Evolutionary conservation across 2,329 filamentous ascomycete species (phyloP), one percentile per base, ranked within the genome.

Genomic region (Neurospora sp.): DNA sequence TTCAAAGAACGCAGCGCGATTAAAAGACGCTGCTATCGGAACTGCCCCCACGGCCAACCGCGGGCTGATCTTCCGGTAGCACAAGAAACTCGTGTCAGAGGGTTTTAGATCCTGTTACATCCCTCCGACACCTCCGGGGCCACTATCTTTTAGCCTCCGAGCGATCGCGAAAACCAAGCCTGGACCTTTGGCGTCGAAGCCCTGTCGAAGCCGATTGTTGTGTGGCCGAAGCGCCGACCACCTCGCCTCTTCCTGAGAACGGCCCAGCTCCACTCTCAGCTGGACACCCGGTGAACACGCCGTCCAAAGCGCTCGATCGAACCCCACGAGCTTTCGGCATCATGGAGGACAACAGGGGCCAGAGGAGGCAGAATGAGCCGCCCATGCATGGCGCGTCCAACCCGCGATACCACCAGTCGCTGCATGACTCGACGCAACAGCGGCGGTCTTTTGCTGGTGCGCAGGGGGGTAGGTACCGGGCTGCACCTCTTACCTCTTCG

Each of bases 331-430:
- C 52, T 62, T 62, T 23, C 28, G 79, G 81, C 81, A 89, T 88
- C 79, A 96, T 96, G 92, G 92, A 95, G 84, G 89, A 91, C 82
- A 88, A 89, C 83, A 87, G 87, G 81, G 88, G 87, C 79, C 85
- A 88, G 78, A 86, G 89, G 84, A 90, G 91, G 86, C 90, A 91
- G 83, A 88, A 91, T 86, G 91, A 91, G 81, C 84, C 86, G 81
- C 85, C 88, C 79, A 83, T 86, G 80, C 89, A 90, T 82, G 84
- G 87, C 77, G 80, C 82, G 77, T 85, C 85, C 80, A 84, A 83
- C 78, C 79, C 83, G 68, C 83, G 85, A 80, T 88, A 86, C 74
- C 74, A 78, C 62, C 77, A 77, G 52, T 78, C 83, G 71, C 76
- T 83, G 74, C 83, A 85, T 74, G 82, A 86, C 72, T 79, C 83